Base-by-base conservation (phyloP, 2,329 filamentous ascomycete species). In the Fusarium subtropicale region DNA sequence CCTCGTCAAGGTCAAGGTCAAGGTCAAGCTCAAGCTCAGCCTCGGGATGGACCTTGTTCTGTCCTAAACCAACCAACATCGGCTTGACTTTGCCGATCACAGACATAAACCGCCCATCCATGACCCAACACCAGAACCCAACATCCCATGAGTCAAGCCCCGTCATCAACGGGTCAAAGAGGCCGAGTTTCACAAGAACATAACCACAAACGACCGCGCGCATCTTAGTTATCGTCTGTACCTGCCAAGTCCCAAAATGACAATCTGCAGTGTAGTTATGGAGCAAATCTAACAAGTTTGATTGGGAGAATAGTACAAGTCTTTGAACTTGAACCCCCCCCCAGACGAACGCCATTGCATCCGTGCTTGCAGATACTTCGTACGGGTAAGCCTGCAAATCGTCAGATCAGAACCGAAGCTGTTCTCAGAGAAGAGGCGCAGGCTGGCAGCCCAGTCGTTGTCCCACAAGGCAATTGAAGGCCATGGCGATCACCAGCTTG, bases 21-120 rank as follows among this genome's bases (percentile, higher is more conserved):
- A 39, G 48, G 34, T 60, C 34, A 18, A 58, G 62, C 62, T 65
- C 61, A 65, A 59, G 62, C 62, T 66, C 61, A 65, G 62, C 62
- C 62, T 66, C 47, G 26, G 64, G 39, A 59, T 36, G 36, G 61
- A 41, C 60, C 48, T 52, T 52, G 48, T 52, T 24, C 51, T 64
- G 30, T 42, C 53, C 60, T 47, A 60, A 30, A 61, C 53, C 36
- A 60, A 52, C 48, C 48, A 38, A 46, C 41, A 41, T 47, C 62
- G 62, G 62, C 61, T 66, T 42, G n/a, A 20, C 39, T 42, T 42
- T 65, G 62, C 62, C 62, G 61, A 60, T 66, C 47, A 39, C 60
- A 38, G 50, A 34, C 58, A 64, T 30, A 44, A 42, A 39, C 26
- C 24, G 39, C 41, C 41, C 47, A 64, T 39, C 41, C 47, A 64